These are phyloP conservation scores for Madurella fahalii DNA, from an alignment of 2,329 filamentous ascomycete species.

Conservation along the genomic window DNA sequence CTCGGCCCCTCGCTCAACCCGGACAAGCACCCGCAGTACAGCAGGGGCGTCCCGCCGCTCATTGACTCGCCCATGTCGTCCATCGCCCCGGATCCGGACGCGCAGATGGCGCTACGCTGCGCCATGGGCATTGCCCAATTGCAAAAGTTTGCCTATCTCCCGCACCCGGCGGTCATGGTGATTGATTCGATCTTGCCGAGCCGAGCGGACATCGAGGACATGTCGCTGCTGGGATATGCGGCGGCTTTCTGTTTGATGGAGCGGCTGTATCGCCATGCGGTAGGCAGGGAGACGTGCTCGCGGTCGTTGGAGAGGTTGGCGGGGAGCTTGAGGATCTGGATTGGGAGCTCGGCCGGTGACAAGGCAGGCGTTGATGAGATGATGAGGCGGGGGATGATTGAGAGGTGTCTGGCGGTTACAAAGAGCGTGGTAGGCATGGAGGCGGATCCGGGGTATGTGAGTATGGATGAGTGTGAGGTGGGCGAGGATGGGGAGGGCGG, in stretches of 20 bases:
- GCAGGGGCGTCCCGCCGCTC: slow-evolving; percentile 36
- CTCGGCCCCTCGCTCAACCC: slow-evolving; percentile 41
- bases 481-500: slow-evolving; percentile 24
- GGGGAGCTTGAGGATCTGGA: slow-evolving; percentile 57
- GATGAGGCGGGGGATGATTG: slow-evolving; percentile 51
- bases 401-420: slow-evolving; percentile 52
- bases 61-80: slow-evolving; percentile 43
- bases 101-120: slow-evolving; percentile 55
- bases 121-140: slow-evolving; percentile 59
- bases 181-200: slow-evolving; percentile 48
- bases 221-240: slow-evolving; percentile 57
- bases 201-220: slow-evolving; percentile 33
- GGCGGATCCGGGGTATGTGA: slow-evolving; percentile 56
- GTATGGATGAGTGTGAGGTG: slow-evolving; percentile 47
- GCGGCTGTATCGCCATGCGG: slow-evolving; percentile 44
- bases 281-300: slow-evolving; percentile 45
- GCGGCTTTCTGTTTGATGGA: slow-evolving; percentile 57
- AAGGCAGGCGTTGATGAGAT: slow-evolving; percentile 48
- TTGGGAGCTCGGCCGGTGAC: slow-evolving; percentile 49
- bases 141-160: slow-evolving; percentile 40
- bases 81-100: slow-evolving; percentile 45
- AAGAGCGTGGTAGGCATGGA: slow-evolving; percentile 58
- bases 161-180: slow-evolving; percentile 42
- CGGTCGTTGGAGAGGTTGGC: slow-evolving; percentile 53
- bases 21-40: slow-evolving; percentile 31